These are phyloP conservation scores for Umbelopsis sp. DNA, from an alignment of 192 early-diverging fungal genomes.

Conservation along the genomic window DNA sequence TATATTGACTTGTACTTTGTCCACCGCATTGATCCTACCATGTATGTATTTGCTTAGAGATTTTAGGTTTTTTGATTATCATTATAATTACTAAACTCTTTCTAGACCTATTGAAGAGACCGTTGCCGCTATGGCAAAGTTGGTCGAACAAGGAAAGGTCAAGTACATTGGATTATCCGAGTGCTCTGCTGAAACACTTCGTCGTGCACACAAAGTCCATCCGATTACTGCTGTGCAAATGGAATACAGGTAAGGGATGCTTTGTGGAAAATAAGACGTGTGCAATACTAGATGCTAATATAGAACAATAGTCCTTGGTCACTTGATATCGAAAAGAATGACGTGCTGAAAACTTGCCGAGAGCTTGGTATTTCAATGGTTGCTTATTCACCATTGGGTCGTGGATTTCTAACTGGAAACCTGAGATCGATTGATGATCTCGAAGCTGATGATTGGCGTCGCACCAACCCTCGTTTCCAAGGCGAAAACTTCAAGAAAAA, in stretches of 20 bases:
- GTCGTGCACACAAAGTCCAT: conserved; percentile 68
- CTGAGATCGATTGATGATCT: conserved; percentile 3
- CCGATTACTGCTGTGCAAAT: conserved; percentile 63
- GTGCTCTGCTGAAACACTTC: conserved; percentile 57
- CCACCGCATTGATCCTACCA: conserved; percentile 57
- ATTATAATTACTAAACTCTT: background rate
- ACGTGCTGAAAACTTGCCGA: conserved; percentile 53
- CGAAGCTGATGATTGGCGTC: conserved; percentile 29
- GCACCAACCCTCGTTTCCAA: conserved; percentile 55
- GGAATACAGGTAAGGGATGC: conserved; percentile 14
- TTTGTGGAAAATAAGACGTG: background rate
- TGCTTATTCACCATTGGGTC: conserved; percentile 40
- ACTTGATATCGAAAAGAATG: conserved; percentile 57
- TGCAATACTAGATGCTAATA: background rate
- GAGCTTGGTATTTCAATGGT: conserved; percentile 62
- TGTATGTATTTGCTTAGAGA: conserved; percentile 23
- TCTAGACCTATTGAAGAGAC: conserved; percentile 41
- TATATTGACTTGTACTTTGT: conserved; percentile 65
- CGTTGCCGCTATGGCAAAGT: conserved; percentile 36
- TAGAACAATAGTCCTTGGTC: conserved; percentile 43
- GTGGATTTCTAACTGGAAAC: conserved; percentile 7
- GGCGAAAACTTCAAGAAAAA: conserved; percentile 63
- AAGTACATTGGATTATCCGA: conserved; percentile 54
- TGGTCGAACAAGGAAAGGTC: conserved; percentile 46
- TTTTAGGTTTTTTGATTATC: background rate